Evolutionary conservation across 2,329 filamentous ascomycete genomes (phyloP), one percentile per base, ranked within the genome.

Genomic region (Aphanoascus verrucosus): DNA sequence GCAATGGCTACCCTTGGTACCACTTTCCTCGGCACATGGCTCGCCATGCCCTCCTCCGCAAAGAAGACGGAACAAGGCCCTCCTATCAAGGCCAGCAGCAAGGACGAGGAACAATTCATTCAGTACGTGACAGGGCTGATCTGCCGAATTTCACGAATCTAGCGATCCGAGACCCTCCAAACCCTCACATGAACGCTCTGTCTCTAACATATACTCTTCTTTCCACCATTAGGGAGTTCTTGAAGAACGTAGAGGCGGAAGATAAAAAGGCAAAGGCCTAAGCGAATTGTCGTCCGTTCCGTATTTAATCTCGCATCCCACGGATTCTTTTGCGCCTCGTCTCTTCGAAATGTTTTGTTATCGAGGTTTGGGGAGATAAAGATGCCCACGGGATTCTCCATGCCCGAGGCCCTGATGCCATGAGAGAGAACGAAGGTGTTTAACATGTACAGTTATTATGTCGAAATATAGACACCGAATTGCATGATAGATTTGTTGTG

Each of bases 101-200:
- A 82, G 70, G 81, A 83, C 61, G 81, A 84, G 72, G 81, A 83
- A 72, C 76, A 77, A 64, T 84, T 84, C 69, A 81, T 84, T 65
- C 78, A 82, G 81, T 84, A 78, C 58, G 77, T 74, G 47, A 31
- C 35, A 7, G n/a, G 15, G 17, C 17, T 14, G 19, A 8, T 45
- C 34, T 19, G 14, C 28, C 14, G 20, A 7, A 5, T 8, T 49
- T 15, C 17, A 37, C 17, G 7, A 35, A 15, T 41, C 12, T 11
- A 4, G 15, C 38, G n/a, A 50, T 4, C 3, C 17, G 14, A 3
- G 8, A 2, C 5, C 3, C 17, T 31, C 15, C 23, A 28, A 28
- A 32, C 17, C 2, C 35, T n/a, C 6, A 19, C 12, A 45, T 35
- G 44, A 23, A 15, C 1, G 45, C 4, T 40, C 34, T 31, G 34